Conservation (phyloP, 2,329 filamentous ascomycete species). For the Ustilaginoidea virens region DNA sequence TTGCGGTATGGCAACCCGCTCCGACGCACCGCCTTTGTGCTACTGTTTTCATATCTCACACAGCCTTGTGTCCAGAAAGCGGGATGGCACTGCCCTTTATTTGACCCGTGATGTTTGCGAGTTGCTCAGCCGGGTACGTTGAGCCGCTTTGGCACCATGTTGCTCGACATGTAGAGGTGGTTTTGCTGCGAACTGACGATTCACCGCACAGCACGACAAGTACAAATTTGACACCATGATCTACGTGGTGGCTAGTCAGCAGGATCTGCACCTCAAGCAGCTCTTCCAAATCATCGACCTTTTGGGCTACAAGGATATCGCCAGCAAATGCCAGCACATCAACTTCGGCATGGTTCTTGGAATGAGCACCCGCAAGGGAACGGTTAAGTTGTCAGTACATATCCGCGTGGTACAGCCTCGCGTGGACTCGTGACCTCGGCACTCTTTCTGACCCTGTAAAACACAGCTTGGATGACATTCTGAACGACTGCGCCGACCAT, state of each 20-base stretch:
- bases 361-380: conserved; percentile 57
- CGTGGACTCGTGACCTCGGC: background rate
- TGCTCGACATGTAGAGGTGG: too few species aligned
- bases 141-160: too few species aligned
- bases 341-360: conserved; percentile 60
- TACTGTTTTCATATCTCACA: background rate
- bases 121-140: conserved; percentile 40
- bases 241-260: conserved; percentile 58
- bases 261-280: conserved; percentile 58
- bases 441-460: conserved; percentile 1
- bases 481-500: conserved; percentile 62
- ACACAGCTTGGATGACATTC: conserved; percentile 7
- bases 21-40: background rate
- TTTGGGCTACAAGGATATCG: conserved; percentile 52
- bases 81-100: conserved; percentile 62
- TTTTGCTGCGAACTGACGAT: conserved; percentile 1
- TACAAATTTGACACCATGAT: conserved; percentile 66
- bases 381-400: conserved; percentile 45
- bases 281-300: conserved; percentile 60
- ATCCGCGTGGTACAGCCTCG: background rate
- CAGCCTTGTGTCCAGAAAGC: conserved; percentile 27
- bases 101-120: conserved; percentile 67
- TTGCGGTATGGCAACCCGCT: conserved; percentile 37
- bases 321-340: conserved; percentile 54
- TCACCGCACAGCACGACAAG: conserved; percentile 26